phyloP scores from a whole-genome alignment of 2,329 filamentous ascomycete species.

The Plectosphaerella cucumerina region DNA sequence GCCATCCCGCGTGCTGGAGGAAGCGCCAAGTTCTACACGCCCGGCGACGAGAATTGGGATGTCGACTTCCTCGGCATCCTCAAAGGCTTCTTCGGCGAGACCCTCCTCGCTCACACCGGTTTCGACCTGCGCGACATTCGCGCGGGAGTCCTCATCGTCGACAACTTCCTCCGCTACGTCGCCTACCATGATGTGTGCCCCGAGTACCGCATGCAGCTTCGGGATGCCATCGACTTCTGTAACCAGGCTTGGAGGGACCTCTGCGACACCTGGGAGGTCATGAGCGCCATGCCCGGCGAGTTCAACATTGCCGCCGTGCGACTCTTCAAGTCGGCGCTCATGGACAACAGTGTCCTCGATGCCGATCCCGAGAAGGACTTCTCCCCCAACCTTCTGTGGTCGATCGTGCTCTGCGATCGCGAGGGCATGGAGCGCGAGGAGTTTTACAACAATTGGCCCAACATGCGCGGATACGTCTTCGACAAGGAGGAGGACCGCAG shows the following conservation, averaged over 20 bases:
- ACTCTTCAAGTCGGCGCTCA: slow-evolving; percentile 42
- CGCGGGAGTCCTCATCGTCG: slow-evolving; percentile 63
- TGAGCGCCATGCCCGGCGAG: slow-evolving; percentile 59
- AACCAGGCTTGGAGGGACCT: slow-evolving; percentile 64
- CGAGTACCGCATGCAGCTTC: slow-evolving; percentile 68
- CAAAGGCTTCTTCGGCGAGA: slow-evolving; percentile 70
- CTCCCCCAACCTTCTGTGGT: no score
- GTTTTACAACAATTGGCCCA: background rate
- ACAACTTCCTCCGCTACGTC: slow-evolving; percentile 87
- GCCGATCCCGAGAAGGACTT: no score
- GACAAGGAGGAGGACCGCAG: slow-evolving; percentile 46
- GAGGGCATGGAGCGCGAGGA: no score
- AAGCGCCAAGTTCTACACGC: slow-evolving; percentile 45
- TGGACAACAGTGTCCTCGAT: no score
- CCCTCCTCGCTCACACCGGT: slow-evolving; percentile 41
- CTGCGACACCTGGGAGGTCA: slow-evolving; percentile 49
- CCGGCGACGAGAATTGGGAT: slow-evolving; percentile 54
- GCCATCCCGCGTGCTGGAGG: slow-evolving; percentile 43
- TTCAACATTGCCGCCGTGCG: slow-evolving; percentile 76
- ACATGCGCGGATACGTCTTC: slow-evolving; percentile 13
- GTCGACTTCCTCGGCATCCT: slow-evolving; percentile 79
- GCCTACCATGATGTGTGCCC: slow-evolving; percentile 81
- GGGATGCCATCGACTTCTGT: slow-evolving; percentile 63
- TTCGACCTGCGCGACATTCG: slow-evolving; percentile 52
- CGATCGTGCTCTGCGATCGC: no score